These are phyloP conservation scores for Penicillium paneum DNA, from an alignment of 2,329 filamentous ascomycete genomes.

Conservation along the genomic window DNA sequence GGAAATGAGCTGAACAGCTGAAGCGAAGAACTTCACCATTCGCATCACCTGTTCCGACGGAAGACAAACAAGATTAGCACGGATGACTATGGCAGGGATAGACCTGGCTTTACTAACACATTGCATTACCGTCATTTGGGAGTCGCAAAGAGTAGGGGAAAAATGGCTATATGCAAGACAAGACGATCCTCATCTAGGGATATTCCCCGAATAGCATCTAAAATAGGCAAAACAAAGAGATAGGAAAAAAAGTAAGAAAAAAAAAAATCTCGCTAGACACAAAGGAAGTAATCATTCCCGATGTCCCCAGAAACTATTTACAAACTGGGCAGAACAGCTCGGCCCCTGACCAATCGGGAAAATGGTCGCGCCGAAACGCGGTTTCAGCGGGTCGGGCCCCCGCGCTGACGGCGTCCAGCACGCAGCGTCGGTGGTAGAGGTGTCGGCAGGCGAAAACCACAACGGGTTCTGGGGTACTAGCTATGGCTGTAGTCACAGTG, in stretches of 20 bases:
- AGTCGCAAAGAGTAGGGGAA: not conserved
- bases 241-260: not conserved
- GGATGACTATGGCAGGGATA: not conserved
- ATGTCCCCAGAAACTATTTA: constrained; percentile 28
- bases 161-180: constrained; percentile 1
- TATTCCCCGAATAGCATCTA: not conserved
- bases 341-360: constrained; percentile 25
- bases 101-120: not conserved
- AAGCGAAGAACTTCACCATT: not conserved
- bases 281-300: not conserved
- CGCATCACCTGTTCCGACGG: not conserved
- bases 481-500: not conserved
- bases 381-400: constrained; percentile 13
- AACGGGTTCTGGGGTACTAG: constrained; percentile 26
- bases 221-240: not conserved
- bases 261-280: not conserved
- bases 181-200: not conserved
- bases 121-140: not conserved
- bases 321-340: constrained; percentile 38
- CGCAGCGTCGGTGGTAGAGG: constrained; percentile 47
- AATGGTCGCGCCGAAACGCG: constrained; percentile 19
- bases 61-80: not conserved
- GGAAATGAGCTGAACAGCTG: not conserved
- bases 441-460: constrained; percentile 51
- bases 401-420: constrained; percentile 30